Conservation (phyloP, 1,284 basidiomycete species). For the Apiotrichum akiyoshidainum region DNA sequence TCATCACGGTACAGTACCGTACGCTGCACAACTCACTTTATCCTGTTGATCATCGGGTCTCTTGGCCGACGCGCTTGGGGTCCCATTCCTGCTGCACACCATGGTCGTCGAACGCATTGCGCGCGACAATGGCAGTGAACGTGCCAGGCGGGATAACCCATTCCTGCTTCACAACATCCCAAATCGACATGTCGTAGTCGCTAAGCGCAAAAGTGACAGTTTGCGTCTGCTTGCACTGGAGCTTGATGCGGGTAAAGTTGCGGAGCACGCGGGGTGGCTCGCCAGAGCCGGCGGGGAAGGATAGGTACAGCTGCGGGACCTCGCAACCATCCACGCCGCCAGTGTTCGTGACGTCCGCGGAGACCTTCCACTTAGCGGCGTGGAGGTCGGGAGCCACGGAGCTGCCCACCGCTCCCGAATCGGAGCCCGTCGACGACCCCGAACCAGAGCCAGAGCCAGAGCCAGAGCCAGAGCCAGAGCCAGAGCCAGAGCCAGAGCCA, state of each 20-base stretch:
- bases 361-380: conserved; percentile 43
- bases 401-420: no score
- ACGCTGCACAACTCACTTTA: no score
- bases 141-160: conserved; percentile 50
- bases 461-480: no score
- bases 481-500: no score
- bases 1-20: no score
- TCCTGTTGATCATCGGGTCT: no score
- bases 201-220: conserved; percentile 46
- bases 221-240: conserved; percentile 39
- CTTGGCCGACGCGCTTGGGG: no score
- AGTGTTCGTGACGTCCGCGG: conserved; percentile 52
- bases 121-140: conserved; percentile 41
- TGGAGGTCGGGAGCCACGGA: conserved; percentile 30
- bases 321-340: conserved; percentile 52
- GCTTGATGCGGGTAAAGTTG: conserved; percentile 45
- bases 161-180: conserved; percentile 47
- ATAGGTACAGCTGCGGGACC: conserved; percentile 48
- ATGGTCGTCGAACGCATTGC: conserved; percentile 13
- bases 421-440: no score
- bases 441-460: no score
- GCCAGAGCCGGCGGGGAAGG: conserved; percentile 44
- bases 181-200: conserved; percentile 50
- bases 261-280: conserved; percentile 50
- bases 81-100: conserved; percentile 4